Conservation (phyloP, 148 eudicot species). For the Rhododendron molle region DNA sequence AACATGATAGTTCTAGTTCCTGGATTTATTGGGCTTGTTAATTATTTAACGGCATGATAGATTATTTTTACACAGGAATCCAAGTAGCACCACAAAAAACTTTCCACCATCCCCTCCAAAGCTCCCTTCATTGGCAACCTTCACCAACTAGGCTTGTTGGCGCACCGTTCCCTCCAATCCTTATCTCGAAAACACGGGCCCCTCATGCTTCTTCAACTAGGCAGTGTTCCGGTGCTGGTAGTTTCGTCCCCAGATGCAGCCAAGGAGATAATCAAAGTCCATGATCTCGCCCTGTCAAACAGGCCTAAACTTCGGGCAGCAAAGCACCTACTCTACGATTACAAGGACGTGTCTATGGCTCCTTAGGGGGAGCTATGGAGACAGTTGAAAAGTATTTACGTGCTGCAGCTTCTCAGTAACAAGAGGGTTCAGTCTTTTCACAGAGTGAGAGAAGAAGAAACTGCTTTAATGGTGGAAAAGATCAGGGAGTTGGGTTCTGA, state of each 20-base stretch:
- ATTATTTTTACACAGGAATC: too few relatives aligned
- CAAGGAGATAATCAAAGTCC: slow-evolving; percentile 21
- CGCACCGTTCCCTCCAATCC: slow-evolving; percentile 12
- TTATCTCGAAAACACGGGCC: slow-evolving; percentile 21
- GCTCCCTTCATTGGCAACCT: slow-evolving; percentile 16
- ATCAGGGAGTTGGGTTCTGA: not conserved
- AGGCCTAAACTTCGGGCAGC: slow-evolving; percentile 19
- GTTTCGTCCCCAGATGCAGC: slow-evolving; percentile 31
- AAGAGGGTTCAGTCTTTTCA: not conserved
- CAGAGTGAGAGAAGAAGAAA: slow-evolving; percentile 8
- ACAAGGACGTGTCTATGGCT: not conserved
- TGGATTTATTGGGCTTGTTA: too few relatives aligned
- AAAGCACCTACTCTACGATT: not conserved
- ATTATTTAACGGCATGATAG: too few relatives aligned
- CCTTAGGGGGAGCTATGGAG: slow-evolving; percentile 13
- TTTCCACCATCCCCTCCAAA: slow-evolving; percentile 16
- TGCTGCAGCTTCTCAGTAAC: slow-evolving; percentile 7
- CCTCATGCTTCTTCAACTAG: slow-evolving; percentile 28
- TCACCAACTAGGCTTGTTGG: slow-evolving; percentile 6
- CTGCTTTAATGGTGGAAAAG: not conserved
- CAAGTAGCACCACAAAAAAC: not conserved
- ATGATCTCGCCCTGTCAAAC: slow-evolving; percentile 29
- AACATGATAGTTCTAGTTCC: too few relatives aligned
- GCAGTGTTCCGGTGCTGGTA: slow-evolving; percentile 23
- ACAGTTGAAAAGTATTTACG: slow-evolving; percentile 2